Percentiles rank a stretch among this genome's conserved stretches.
Evolutionary conservation across 1,284 basidiomycete species (phyloP).

Genomic region (Flammula alnicola): DNA sequence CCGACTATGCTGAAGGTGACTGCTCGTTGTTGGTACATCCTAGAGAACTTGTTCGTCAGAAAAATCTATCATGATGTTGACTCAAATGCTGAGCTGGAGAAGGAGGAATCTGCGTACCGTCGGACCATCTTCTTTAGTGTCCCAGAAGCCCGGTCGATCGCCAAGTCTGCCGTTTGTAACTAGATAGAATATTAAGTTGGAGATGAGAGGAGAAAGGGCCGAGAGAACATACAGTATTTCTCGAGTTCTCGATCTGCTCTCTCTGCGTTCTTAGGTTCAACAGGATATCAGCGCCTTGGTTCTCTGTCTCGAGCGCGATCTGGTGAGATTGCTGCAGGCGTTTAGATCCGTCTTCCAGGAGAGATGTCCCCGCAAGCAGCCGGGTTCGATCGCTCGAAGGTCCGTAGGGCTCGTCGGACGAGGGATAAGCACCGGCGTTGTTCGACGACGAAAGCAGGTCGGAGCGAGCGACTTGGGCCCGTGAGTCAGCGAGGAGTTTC

Average conservation of each 20-base stretch:
- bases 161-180: slow-evolving; percentile 72
- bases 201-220: background rate
- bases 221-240: slow-evolving; percentile 74
- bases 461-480: slow-evolving; percentile 59
- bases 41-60: slow-evolving; percentile 40
- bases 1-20: slow-evolving; percentile 72
- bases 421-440: slow-evolving; percentile 50
- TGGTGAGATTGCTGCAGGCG: slow-evolving; percentile 90
- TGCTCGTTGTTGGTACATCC: slow-evolving; percentile 83
- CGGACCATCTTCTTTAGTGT: slow-evolving; percentile 81
- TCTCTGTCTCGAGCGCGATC: slow-evolving; percentile 95
- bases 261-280: slow-evolving; percentile 85
- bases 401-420: slow-evolving; percentile 84
- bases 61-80: slow-evolving; percentile 37
- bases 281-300: slow-evolving; percentile 93
- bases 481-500: slow-evolving; percentile 73
- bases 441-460: slow-evolving; percentile 62
- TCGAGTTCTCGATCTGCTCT: slow-evolving; percentile 94
- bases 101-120: slow-evolving; percentile 50
- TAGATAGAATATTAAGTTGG: slow-evolving; percentile 32
- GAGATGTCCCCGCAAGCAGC: slow-evolving; percentile 73
- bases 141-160: slow-evolving; percentile 74
- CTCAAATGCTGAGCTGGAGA: slow-evolving; percentile 9
- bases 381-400: slow-evolving; percentile 72
- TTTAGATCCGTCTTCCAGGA: slow-evolving; percentile 79